These are phyloP conservation scores for Acanthamoeba castellanii DNA, from an alignment of 208 protist species.

Conservation along the genomic window DNA sequence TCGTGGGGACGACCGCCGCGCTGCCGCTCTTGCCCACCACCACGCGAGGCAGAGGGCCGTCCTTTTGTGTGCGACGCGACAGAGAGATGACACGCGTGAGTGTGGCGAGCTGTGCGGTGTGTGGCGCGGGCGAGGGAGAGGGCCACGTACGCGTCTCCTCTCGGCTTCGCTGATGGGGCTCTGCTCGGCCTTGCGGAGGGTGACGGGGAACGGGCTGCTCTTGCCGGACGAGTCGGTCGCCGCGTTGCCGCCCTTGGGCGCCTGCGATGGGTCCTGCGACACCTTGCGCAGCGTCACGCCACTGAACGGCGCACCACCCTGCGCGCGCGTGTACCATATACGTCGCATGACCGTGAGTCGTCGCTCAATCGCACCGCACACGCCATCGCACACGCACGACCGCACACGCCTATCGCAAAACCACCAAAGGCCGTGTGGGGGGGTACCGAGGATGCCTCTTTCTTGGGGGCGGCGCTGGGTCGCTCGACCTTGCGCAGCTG, in stretches of 20 bases:
- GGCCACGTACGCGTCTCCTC: background rate
- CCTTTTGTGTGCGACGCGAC: background rate
- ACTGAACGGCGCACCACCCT: background rate
- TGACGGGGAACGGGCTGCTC: background rate
- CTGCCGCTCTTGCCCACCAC: background rate
- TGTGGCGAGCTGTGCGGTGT: too few relatives aligned
- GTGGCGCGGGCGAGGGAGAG: background rate
- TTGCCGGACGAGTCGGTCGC: background rate
- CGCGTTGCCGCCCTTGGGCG: background rate
- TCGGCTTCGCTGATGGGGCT: conserved; percentile 32
- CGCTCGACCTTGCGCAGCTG: conserved; percentile 1
- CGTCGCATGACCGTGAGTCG: too few relatives aligned
- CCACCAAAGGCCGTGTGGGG: background rate
- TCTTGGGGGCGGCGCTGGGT: background rate
- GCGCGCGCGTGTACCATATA: too few relatives aligned
- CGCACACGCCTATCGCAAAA: background rate
- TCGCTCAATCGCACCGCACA: too few relatives aligned
- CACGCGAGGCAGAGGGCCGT: background rate
- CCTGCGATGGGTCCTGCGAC: background rate
- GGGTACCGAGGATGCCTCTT: background rate
- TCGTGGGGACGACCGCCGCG: background rate
- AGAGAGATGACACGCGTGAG: background rate
- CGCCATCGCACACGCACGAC: too few relatives aligned
- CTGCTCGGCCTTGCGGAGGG: conserved; percentile 41
- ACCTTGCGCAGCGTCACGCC: conserved; percentile 37